Conservation (phyloP, 768 basidiomycete species). For the Lentinula edodes region DNA sequence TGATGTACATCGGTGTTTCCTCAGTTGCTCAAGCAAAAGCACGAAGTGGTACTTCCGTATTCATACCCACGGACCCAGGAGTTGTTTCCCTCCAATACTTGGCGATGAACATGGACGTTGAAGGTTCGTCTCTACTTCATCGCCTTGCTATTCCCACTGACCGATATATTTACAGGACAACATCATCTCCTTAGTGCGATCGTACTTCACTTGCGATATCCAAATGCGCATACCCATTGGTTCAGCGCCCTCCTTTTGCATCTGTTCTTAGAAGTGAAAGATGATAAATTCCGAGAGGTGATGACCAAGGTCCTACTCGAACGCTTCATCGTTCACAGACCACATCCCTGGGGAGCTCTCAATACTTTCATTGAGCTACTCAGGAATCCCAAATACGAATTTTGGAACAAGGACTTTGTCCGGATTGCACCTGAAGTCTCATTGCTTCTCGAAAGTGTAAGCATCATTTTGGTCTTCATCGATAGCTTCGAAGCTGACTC, state of each 20-base stretch:
- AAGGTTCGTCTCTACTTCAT: constrained; percentile 53
- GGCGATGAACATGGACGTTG: constrained; percentile 77
- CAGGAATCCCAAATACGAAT: constrained; percentile 84
- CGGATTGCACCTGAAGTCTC: constrained; percentile 84
- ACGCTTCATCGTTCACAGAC: constrained; percentile 88
- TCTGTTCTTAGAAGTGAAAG: constrained; percentile 76
- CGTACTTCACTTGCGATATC: constrained; percentile 93
- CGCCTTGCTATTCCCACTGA: neutral
- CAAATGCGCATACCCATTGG: constrained; percentile 98
- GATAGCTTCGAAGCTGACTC: constrained; percentile 8
- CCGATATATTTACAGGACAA: constrained; percentile 56
- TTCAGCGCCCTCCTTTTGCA: constrained; percentile 88
- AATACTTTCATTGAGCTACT: constrained; percentile 93
- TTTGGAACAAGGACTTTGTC: constrained; percentile 86
- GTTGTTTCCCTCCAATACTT: constrained; percentile 82
- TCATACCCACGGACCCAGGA: constrained; percentile 77
- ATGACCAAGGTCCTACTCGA: constrained; percentile 89
- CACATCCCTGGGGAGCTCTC: constrained; percentile 94
- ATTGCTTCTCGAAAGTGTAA: constrained; percentile 76
- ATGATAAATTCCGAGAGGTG: constrained; percentile 74
- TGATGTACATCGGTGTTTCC: constrained; percentile 94
- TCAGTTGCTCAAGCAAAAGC: constrained; percentile 88
- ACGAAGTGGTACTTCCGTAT: constrained; percentile 74
- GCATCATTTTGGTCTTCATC: constrained; percentile 20
- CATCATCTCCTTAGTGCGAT: constrained; percentile 92